Base-by-base conservation (phyloP, 2,329 filamentous ascomycete genomes). In the Arthrobotrys megalospora region DNA sequence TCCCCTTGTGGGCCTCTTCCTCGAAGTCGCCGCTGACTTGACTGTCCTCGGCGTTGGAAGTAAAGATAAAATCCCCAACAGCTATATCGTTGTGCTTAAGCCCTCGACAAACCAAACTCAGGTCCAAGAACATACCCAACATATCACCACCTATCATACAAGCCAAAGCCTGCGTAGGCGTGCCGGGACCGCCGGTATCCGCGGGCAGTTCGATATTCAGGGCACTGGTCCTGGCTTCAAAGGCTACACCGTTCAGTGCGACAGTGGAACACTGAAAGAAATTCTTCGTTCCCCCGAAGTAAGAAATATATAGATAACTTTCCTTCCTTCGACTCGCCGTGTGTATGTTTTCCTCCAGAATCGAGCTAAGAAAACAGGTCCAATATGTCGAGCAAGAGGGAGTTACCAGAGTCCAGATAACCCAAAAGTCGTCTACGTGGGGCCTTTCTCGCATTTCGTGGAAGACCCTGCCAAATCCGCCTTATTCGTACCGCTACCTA, bases 81-180 rank as follows among this genome's bases (percentile, higher is more conserved):
- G 86, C 60, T 91, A 90, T 83, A 91, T 91, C 79, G 89, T 91
- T 69, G 89, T 91, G 73, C 91, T 90, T 85, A 89, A 90, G 83
- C 38, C 47, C 2, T 45, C 69, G 1, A 41, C 48, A 65, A 72
- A 45, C 28, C 24, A 41, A 88, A 21, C 84, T 84, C 7, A 65
- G 36, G 24, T 53, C 3, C 10, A 47, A 34, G 47, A 72, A 10
- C 68, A 72, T 24, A 72, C 50, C n/a, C 60, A 73, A 1, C 36
- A 48, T 14, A 65, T 65, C 24, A 8, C 11, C 11, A 58, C 12
- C 11, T 73, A 58, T 28, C 60, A 73, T 41, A n/a, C 21, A 14
- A 24, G 19, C 11, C 36, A 48, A 43, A 50, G 50, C 6, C 34
- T 64, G 1, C 14, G 38, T 12, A 16, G 24, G 19, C 43, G 68